Evolutionary conservation across 306 rosid genomes (phyloP).

Genomic region (Prunus mira): DNA sequence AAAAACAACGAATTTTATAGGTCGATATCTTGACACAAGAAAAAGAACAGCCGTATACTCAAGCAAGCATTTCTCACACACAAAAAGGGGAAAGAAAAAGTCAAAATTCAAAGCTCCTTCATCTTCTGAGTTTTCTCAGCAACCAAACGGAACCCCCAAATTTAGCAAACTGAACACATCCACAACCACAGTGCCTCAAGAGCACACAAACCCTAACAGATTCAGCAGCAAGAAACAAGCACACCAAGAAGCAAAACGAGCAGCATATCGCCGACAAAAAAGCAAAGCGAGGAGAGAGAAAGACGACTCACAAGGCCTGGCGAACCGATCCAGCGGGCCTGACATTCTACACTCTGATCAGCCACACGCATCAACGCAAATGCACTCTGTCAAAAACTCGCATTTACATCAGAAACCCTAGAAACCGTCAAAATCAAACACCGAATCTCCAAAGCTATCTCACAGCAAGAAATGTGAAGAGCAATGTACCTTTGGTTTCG

Average conservation of each 20-base stretch:
- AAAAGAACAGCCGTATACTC: neutral
- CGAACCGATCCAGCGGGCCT: constrained; percentile 72
- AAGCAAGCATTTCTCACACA: neutral
- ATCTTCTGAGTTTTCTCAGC: neutral
- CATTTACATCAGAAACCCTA: constrained; percentile 43
- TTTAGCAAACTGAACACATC: constrained; percentile 3
- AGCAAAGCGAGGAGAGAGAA: neutral
- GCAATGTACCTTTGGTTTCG: neutral
- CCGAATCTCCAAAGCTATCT: neutral
- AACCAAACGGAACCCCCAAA: constrained; percentile 31
- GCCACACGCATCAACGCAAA: constrained; percentile 17
- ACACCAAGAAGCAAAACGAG: neutral
- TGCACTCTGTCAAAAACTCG: constrained; percentile 9
- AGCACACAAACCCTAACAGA: neutral
- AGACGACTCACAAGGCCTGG: constrained; percentile 66
- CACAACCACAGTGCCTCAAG: neutral
- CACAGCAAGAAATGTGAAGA: neutral
- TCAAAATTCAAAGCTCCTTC: neutral
- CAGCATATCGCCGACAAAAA: neutral
- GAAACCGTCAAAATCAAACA: constrained; percentile 9
- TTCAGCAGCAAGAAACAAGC: neutral
- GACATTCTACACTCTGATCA: constrained; percentile 47
- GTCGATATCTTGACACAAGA: neutral
- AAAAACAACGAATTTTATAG: neutral
- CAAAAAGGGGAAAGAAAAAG: neutral